Conservation (phyloP, 495 filamentous ascomycete species). For the Talaromyces nanjingensis region DNA sequence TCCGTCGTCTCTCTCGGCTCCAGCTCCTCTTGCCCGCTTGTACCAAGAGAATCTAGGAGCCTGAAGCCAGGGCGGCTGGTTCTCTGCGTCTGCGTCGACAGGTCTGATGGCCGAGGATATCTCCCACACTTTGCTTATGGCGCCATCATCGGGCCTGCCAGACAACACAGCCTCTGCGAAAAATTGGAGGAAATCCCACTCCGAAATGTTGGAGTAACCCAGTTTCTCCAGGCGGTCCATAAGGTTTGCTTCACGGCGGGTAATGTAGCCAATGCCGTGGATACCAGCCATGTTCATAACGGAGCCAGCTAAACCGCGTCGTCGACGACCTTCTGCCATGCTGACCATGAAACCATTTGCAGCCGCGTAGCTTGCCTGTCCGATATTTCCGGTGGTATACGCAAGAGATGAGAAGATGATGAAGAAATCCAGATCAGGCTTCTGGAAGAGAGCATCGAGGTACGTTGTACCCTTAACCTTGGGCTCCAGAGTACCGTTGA, state of each 20-base stretch:
- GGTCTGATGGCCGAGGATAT: not conserved
- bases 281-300: constrained; percentile 23
- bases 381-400: constrained; percentile 44
- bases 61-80: not conserved
- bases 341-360: constrained; percentile 45
- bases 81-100: not conserved
- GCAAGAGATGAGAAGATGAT: constrained; percentile 49
- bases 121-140: not conserved
- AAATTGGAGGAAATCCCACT: constrained; percentile 44
- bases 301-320: constrained; percentile 20
- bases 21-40: not conserved
- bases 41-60: not conserved
- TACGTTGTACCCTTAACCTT: constrained; percentile 21
- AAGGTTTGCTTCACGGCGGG: not conserved
- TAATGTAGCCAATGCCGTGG: constrained; percentile 37
- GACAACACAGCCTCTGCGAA: constrained; percentile 17
- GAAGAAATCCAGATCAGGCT: constrained; percentile 51
- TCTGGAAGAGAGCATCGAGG: constrained; percentile 23
- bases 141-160: not conserved
- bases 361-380: constrained; percentile 53
- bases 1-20: not conserved
- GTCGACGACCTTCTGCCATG: constrained; percentile 22
- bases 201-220: constrained; percentile 18
- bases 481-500: constrained; percentile 13
- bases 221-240: constrained; percentile 9